These are phyloP conservation scores for Sporothrix schenckii DNA, from an alignment of 2,329 filamentous ascomycete species.

Conservation along the genomic window DNA sequence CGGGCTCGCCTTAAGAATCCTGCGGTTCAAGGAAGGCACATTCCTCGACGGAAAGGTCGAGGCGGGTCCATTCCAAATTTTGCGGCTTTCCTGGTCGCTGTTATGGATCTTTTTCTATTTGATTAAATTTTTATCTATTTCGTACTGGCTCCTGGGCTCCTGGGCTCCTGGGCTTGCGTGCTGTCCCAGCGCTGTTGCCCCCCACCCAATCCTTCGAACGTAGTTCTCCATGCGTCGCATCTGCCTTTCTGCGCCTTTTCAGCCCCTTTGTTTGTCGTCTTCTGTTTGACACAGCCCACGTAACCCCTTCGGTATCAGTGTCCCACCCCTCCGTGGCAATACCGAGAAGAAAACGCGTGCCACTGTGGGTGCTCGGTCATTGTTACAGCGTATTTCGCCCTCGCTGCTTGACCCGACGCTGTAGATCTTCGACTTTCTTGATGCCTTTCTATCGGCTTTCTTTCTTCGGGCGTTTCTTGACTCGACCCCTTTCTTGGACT, in stretches of 20 bases:
- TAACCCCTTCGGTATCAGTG: background rate
- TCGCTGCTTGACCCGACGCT: background rate
- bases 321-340: background rate
- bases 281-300: conserved; percentile 22
- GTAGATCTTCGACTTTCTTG: background rate
- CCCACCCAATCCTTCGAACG: no score
- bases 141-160: background rate
- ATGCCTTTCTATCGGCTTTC: background rate
- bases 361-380: background rate
- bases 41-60: background rate
- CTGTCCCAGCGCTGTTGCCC: background rate
- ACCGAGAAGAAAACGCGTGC: conserved; percentile 10
- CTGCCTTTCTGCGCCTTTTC: background rate
- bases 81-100: background rate
- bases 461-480: background rate
- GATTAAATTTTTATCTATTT: background rate
- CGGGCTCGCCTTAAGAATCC: background rate
- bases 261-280: conserved; percentile 22
- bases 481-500: background rate
- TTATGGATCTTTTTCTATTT: background rate
- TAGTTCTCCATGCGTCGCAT: background rate
- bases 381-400: background rate
- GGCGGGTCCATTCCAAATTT: conserved; percentile 12
- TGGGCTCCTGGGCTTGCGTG: background rate
- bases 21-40: conserved; percentile 11